A percentile compares a stretch with the other conserved stretches of the same genome.
Conservation (phyloP, 768 basidiomycete species). For the Boletus rubescentipes region DNA sequence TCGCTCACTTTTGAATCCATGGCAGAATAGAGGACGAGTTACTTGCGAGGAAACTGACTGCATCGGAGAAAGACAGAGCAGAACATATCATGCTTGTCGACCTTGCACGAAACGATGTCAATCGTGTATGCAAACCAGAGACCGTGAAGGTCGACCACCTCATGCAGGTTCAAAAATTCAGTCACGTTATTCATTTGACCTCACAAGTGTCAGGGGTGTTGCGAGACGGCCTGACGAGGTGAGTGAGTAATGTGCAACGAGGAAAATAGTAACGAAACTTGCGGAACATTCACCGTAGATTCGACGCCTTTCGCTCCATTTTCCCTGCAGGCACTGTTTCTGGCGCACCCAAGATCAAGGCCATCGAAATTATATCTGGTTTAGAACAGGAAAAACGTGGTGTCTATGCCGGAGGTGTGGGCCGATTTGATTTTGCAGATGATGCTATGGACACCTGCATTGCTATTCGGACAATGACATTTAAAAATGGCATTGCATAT, state of each 20-base stretch:
- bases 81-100: conserved; percentile 99
- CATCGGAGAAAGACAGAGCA: conserved; percentile 92
- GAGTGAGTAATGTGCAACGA: conserved; percentile 7
- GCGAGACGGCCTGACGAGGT: conserved; percentile 84
- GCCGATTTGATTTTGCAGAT: conserved; percentile 93
- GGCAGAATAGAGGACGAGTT: conserved; percentile 78
- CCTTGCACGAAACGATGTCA: conserved; percentile 96
- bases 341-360: conserved; percentile 98
- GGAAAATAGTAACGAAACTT: conserved; percentile 3
- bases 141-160: conserved; percentile 96
- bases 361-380: conserved; percentile 86
- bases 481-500: conserved; percentile 90
- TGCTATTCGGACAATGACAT: conserved; percentile 96
- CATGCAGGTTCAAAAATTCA: conserved; percentile 93
- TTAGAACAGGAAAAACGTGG: conserved; percentile 89
- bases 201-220: conserved; percentile 90
- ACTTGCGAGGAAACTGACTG: conserved; percentile 69
- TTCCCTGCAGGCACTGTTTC: conserved; percentile 99
- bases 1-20: conserved; percentile 6
- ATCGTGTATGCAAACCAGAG: conserved; percentile 91
- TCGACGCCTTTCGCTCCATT: conserved; percentile 98
- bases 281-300: conserved; percentile 46
- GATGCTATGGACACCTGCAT: conserved; percentile 99
- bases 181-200: conserved; percentile 96
- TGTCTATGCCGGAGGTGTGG: conserved; percentile 96